Evolutionary conservation across 2,329 filamentous ascomycete genomes (phyloP).

Genomic region (Knufia petricola): DNA sequence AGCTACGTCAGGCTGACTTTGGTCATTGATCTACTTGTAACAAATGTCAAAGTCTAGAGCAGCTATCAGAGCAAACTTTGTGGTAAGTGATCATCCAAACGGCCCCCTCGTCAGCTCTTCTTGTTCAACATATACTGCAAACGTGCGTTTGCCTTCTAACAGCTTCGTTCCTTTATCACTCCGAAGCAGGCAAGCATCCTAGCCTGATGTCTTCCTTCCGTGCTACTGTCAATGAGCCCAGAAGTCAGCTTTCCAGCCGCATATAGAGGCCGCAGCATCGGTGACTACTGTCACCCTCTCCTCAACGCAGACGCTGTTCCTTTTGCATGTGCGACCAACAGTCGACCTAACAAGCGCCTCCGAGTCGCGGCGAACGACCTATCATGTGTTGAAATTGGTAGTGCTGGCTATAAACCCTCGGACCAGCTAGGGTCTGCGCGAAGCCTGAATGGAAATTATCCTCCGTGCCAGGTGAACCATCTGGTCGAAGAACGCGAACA

Average conservation of each 20-base stretch:
- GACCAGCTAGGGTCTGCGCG: background rate
- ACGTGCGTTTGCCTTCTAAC: no score
- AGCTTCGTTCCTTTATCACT: background rate
- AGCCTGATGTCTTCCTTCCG: background rate
- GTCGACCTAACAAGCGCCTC: background rate
- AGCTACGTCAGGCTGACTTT: conserved; percentile 2
- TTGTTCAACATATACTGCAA: no score
- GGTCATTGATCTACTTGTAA: background rate
- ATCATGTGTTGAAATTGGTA: background rate
- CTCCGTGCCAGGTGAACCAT: background rate
- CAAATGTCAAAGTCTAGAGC: background rate
- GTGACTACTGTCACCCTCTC: background rate
- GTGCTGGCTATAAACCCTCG: background rate
- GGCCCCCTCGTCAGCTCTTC: no score
- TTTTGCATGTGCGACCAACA: background rate
- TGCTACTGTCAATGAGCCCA: conserved; percentile 2
- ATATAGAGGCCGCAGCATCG: background rate
- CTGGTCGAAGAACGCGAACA: background rate
- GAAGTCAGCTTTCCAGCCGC: background rate
- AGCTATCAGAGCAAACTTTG: background rate
- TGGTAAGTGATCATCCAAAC: background rate
- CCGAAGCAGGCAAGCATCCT: background rate
- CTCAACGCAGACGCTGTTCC: background rate
- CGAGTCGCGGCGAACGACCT: background rate
- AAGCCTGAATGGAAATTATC: background rate